These are phyloP conservation scores for Spathaspora sp. DNA, from an alignment of 805 yeast species.

Conservation along the genomic window DNA sequence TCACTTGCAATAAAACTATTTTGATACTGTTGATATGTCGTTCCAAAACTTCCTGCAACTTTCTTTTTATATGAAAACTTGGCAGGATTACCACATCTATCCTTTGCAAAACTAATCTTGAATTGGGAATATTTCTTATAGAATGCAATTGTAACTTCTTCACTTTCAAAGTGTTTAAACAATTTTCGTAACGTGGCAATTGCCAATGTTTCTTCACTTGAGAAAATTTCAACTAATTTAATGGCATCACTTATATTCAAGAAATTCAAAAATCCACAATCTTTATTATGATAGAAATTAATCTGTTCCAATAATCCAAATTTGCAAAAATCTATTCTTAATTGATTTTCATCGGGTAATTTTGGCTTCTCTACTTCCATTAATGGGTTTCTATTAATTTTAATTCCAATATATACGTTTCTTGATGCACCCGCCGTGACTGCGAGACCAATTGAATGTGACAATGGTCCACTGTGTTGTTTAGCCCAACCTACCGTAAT, in stretches of 20 bases:
- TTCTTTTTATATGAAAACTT: conserved; percentile 47
- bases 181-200: conserved; percentile 59
- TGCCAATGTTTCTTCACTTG: conserved; percentile 26
- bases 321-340: conserved; percentile 55
- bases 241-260: conserved; percentile 62
- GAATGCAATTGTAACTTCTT: conserved; percentile 30
- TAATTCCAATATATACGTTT: conserved; percentile 69
- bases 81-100: conserved; percentile 76
- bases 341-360: conserved; percentile 40
- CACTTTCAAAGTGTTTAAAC: conserved; percentile 34
- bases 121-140: conserved; percentile 47
- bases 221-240: conserved; percentile 57
- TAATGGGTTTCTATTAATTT: conserved; percentile 22
- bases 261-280: conserved; percentile 75
- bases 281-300: conserved; percentile 63
- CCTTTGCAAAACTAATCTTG: conserved; percentile 69
- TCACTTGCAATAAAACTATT: not conserved
- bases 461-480: conserved; percentile 60
- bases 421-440: conserved; percentile 74
- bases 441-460: conserved; percentile 53
- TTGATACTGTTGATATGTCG: conserved; percentile 10
- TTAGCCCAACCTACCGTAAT: conserved; percentile 71
- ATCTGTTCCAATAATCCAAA: conserved; percentile 78
- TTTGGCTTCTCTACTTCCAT: conserved; percentile 9
- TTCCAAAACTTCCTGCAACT: conserved; percentile 11